A percentile compares a stretch with the other conserved stretches of the same genome.
phyloP scores from a whole-genome alignment of 257 asterid species.

The Penstemon eatonii region DNA sequence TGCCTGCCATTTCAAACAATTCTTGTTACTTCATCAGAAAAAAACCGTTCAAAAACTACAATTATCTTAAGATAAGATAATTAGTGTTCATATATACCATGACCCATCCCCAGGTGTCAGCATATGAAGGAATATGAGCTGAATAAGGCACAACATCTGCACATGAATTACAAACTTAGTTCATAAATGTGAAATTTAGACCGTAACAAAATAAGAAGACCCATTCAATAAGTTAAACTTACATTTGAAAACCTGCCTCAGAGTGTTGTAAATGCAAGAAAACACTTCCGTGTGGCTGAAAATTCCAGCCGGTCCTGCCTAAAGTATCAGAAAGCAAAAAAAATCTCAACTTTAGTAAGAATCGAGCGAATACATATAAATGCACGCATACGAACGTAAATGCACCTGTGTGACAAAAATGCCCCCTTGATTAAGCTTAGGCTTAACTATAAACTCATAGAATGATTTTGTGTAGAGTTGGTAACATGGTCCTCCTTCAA shows the following conservation, averaged over 20 bases:
- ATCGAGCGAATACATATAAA: neutral
- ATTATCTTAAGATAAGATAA: neutral
- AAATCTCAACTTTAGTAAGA: neutral
- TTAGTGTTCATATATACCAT: slow-evolving; percentile 50
- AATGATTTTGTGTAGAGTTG: slow-evolving; percentile 94
- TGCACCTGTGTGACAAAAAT: slow-evolving; percentile 89
- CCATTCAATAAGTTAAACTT: slow-evolving; percentile 28
- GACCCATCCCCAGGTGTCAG: slow-evolving; percentile 99
- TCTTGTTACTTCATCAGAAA: neutral
- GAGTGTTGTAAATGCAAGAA: slow-evolving; percentile 85
- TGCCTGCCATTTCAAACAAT: slow-evolving; percentile 47
- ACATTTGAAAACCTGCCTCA: slow-evolving; percentile 91
- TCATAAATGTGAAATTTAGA: too few species aligned
- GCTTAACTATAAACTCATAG: slow-evolving; percentile 68
- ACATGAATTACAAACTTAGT: slow-evolving; percentile 5
- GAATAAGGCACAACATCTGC: slow-evolving; percentile 97
- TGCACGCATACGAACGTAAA: neutral
- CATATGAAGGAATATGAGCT: slow-evolving; percentile 92
- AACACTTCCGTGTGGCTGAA: slow-evolving; percentile 93
- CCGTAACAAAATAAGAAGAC: neutral
- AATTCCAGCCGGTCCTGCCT: slow-evolving; percentile 98
- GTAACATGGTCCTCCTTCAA: slow-evolving; percentile 95
- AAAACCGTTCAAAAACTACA: neutral
- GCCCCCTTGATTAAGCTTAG: slow-evolving; percentile 64
- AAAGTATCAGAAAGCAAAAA: neutral